phyloP scores from a whole-genome alignment of 495 filamentous ascomycete genomes.

The Hypoxylon rickii region DNA sequence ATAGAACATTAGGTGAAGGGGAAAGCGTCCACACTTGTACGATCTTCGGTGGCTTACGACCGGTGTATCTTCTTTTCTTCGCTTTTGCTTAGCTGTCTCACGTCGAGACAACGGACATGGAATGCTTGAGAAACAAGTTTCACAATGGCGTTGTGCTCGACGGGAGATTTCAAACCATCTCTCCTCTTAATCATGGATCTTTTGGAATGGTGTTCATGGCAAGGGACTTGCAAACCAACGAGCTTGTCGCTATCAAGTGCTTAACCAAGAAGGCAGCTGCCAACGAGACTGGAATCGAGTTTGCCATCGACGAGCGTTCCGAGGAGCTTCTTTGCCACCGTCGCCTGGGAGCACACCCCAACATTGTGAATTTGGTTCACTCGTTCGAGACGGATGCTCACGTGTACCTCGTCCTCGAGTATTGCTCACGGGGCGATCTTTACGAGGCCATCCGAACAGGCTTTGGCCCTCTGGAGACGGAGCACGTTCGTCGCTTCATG shows the following conservation, averaged over 20 bases:
- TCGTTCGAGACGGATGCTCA: constrained; percentile 91
- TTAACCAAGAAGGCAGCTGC: constrained; percentile 75
- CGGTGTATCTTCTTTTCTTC: constrained; percentile 22
- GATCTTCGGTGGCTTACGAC: constrained; percentile 33
- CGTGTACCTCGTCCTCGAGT: constrained; percentile 91
- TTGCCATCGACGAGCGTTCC: constrained; percentile 76
- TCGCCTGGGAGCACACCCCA: constrained; percentile 76
- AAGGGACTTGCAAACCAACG: constrained; percentile 70
- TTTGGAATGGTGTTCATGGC: constrained; percentile 98
- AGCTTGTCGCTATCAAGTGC: constrained; percentile 92
- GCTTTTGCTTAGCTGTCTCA: constrained; percentile 35
- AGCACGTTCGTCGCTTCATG: constrained; percentile 97
- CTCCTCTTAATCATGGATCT: constrained; percentile 96
- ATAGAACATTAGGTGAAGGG: constrained; percentile 43
- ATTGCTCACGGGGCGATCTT: constrained; percentile 92
- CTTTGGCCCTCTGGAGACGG: constrained; percentile 87
- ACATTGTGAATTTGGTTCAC: constrained; percentile 91
- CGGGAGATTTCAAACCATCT: constrained; percentile 86
- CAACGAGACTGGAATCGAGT: constrained; percentile 54
- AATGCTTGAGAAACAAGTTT: constrained; percentile 78
- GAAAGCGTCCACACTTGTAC: constrained; percentile 36
- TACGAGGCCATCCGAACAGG: constrained; percentile 94
- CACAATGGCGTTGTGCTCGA: constrained; percentile 73
- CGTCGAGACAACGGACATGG: constrained; percentile 61
- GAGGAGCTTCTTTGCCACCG: constrained; percentile 86